A percentile compares a stretch with the other conserved stretches of the same genome.
Evolutionary conservation across 768 basidiomycete species (phyloP).

Genomic region (Cantharellus anzutake): DNA sequence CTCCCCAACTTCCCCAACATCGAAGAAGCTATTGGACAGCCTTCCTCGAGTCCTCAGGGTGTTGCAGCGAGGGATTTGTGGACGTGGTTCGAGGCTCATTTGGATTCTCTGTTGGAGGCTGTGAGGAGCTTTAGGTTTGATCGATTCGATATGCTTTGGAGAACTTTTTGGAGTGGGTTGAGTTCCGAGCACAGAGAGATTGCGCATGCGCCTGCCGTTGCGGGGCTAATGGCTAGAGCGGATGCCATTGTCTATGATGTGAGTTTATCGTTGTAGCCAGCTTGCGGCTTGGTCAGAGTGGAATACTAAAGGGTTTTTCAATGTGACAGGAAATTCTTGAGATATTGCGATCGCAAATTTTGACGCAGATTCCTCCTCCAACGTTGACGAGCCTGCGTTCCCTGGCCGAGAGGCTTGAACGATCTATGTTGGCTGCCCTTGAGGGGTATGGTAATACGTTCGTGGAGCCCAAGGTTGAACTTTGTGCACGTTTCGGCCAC

Average conservation of each 20-base stretch:
- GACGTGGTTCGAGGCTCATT: conserved; percentile 83
- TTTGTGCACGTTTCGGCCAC: conserved; percentile 81
- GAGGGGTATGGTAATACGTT: conserved; percentile 76
- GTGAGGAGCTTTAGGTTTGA: conserved; percentile 66
- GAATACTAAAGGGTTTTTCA: not conserved
- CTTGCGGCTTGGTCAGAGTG: not conserved
- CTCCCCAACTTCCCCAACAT: conserved; percentile 69
- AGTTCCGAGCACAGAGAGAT: conserved; percentile 65
- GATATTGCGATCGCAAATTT: conserved; percentile 65
- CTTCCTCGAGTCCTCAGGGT: conserved; percentile 47
- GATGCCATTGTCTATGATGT: conserved; percentile 86
- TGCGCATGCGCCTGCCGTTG: conserved; percentile 75
- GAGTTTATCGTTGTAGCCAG: conserved; percentile 17
- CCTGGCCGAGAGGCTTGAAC: conserved; percentile 82
- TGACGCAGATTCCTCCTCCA: conserved; percentile 49
- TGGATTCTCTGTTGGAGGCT: conserved; percentile 63
- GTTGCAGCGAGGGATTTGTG: conserved; percentile 74
- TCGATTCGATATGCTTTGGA: conserved; percentile 73
- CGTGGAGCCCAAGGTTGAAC: conserved; percentile 78
- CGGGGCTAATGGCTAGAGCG: conserved; percentile 73
- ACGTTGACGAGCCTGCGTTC: conserved; percentile 56
- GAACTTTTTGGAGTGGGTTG: conserved; percentile 69
- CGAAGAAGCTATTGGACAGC: conserved; percentile 41
- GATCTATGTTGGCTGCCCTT: conserved; percentile 61
- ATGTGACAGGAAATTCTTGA: conserved; percentile 63